phyloP scores from a whole-genome alignment of 2,329 filamentous ascomycete genomes.

The Calycina herbarum region DNA sequence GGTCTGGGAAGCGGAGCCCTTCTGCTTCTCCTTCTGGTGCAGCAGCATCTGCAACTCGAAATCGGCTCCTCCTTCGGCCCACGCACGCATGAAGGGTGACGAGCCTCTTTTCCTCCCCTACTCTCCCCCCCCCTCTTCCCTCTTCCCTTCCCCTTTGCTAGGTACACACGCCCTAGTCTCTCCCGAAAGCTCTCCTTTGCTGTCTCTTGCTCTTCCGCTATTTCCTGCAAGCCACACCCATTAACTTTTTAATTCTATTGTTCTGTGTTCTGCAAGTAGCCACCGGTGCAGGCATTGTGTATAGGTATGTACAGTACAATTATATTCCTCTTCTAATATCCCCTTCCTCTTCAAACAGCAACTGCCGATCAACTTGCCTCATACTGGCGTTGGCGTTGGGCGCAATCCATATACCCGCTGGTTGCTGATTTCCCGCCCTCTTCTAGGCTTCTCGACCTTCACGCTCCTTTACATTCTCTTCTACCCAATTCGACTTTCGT shows the following conservation, averaged over 20 bases:
- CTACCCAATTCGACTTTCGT: slow-evolving; percentile 21
- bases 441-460: slow-evolving; percentile 31
- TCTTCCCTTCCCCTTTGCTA: slow-evolving; percentile 12
- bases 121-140: slow-evolving; percentile 11
- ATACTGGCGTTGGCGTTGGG: not conserved
- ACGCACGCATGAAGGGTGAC: not conserved
- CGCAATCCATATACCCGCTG: not conserved
- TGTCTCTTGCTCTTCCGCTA: slow-evolving; percentile 14
- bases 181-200: slow-evolving; percentile 14
- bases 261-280: slow-evolving; percentile 31
- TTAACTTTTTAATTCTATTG: slow-evolving; percentile 23
- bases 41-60: not conserved
- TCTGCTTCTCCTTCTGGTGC: not conserved
- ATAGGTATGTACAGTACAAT: slow-evolving; percentile 29
- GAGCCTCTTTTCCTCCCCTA: slow-evolving; percentile 11
- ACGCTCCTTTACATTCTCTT: slow-evolving; percentile 30
- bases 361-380: slow-evolving; percentile 21
- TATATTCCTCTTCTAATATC: slow-evolving; percentile 20
- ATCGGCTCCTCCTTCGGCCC: not conserved
- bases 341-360: slow-evolving; percentile 22
- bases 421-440: slow-evolving; percentile 18
- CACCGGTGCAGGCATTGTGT: slow-evolving; percentile 39
- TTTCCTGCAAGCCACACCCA: slow-evolving; percentile 23
- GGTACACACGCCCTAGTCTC: slow-evolving; percentile 13
- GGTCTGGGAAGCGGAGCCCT: too few species aligned